Percentiles rank a stretch among this genome's conserved stretches.
Conservation (phyloP, 805 yeast genomes). For the Torulaspora gathmanii region DNA sequence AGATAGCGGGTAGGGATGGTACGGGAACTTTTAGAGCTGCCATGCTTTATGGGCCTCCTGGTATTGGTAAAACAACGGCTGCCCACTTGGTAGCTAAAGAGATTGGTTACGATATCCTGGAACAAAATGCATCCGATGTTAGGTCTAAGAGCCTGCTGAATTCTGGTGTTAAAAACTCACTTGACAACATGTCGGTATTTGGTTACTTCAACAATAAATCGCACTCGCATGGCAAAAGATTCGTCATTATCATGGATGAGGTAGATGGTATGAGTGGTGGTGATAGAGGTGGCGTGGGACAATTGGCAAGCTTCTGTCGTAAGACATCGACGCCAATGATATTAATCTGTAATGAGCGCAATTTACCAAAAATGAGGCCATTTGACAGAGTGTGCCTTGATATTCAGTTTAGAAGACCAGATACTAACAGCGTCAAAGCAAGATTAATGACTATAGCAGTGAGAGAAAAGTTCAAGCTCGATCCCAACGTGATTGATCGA, state of each 20-base stretch:
- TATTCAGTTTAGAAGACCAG: conserved; percentile 83
- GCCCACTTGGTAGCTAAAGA: conserved; percentile 70
- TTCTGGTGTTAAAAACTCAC: conserved; percentile 59
- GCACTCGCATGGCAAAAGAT: conserved; percentile 46
- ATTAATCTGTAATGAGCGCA: conserved; percentile 87
- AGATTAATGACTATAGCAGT: conserved; percentile 86
- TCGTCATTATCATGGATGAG: conserved; percentile 94
- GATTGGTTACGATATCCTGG: conserved; percentile 68
- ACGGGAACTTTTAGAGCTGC: conserved; percentile 74
- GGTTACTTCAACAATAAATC: conserved; percentile 56
- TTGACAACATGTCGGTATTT: conserved; percentile 76
- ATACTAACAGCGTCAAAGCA: conserved; percentile 71
- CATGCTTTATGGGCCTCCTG: conserved; percentile 82
- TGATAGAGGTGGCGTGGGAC: conserved; percentile 98
- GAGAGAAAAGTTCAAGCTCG: conserved; percentile 75
- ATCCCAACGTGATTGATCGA: conserved; percentile 75
- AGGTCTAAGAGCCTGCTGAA: conserved; percentile 77
- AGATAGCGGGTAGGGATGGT: conserved; percentile 56
- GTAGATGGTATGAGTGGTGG: conserved; percentile 99
- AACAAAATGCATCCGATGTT: conserved; percentile 84
- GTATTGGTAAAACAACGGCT: conserved; percentile 78
- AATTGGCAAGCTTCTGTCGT: conserved; percentile 78
- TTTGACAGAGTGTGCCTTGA: conserved; percentile 81
- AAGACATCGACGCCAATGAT: conserved; percentile 87
- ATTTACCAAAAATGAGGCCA: conserved; percentile 92